phyloP scores from a whole-genome alignment of 2,329 filamentous ascomycete genomes.

The Thelonectria discophora region DNA sequence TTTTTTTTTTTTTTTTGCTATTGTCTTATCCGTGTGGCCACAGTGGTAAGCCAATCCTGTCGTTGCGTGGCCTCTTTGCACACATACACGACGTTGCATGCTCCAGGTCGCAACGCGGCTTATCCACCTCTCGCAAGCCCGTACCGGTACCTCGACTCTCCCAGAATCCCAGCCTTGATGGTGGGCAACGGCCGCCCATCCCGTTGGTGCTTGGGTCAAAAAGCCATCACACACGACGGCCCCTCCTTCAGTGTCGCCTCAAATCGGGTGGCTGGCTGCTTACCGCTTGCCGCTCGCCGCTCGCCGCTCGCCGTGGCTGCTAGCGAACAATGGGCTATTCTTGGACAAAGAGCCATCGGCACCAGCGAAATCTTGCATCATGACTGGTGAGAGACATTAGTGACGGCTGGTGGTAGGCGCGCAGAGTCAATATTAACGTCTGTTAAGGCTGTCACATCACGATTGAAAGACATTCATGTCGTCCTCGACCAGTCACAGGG shows the following conservation, averaged over 20 bases:
- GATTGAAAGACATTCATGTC: slow-evolving; percentile 5
- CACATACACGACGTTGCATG: background rate
- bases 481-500: slow-evolving; percentile 24
- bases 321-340: slow-evolving; percentile 14
- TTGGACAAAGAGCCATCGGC: slow-evolving; percentile 4
- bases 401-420: slow-evolving; percentile 4
- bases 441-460: slow-evolving; percentile 22
- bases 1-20: slow-evolving; percentile 2
- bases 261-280: slow-evolving; percentile 5
- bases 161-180: slow-evolving; percentile 1
- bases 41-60: slow-evolving; percentile 6
- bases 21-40: background rate
- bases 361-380: background rate
- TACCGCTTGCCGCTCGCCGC: background rate
- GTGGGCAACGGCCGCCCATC: slow-evolving; percentile 19
- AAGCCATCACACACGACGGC: slow-evolving; percentile 8
- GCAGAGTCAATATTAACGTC: slow-evolving; percentile 25
- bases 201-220: slow-evolving; percentile 18
- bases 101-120: background rate
- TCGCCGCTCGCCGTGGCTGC: background rate
- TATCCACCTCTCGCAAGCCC: background rate
- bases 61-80: slow-evolving; percentile 3
- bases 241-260: background rate
- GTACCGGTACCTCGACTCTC: slow-evolving; percentile 5
- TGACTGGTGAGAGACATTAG: slow-evolving; percentile 13